Conservation (phyloP, 176 grass and related monocot species). For the Aegilops longissima region DNA sequence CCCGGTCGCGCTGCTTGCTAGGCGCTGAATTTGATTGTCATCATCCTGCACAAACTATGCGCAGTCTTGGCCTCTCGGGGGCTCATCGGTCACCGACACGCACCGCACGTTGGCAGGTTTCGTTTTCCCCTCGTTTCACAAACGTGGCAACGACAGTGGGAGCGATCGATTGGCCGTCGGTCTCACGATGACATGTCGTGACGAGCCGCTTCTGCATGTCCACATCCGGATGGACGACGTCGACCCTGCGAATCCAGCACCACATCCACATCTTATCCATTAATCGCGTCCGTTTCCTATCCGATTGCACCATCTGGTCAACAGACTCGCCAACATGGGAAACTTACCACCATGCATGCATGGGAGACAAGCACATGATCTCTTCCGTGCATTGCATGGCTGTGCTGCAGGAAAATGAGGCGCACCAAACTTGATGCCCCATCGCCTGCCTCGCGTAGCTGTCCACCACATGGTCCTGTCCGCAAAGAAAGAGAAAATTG, state of each 20-base stretch:
- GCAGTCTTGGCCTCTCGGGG: no score
- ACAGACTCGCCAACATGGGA: background rate
- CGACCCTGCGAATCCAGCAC: background rate
- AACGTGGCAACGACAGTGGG: no score
- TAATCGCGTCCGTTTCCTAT: background rate
- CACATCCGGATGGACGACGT: background rate
- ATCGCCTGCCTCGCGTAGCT: background rate
- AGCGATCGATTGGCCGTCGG: background rate
- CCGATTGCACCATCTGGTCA: background rate
- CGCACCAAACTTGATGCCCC: background rate
- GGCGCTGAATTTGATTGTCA: no score
- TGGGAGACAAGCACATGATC: background rate
- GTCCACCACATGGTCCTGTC: background rate
- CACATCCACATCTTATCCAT: constrained; percentile 6
- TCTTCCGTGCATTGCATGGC: background rate
- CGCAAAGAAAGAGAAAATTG: background rate
- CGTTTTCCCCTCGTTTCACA: no score
- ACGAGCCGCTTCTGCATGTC: background rate
- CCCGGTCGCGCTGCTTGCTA: no score
- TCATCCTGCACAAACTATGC: no score
- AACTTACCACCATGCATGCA: background rate
- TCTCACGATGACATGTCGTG: background rate
- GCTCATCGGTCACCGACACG: no score
- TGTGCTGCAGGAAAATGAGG: background rate
- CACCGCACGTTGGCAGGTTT: no score